phyloP scores from a whole-genome alignment of 1,284 basidiomycete species.

The Tylopilus orsonianus region DNA sequence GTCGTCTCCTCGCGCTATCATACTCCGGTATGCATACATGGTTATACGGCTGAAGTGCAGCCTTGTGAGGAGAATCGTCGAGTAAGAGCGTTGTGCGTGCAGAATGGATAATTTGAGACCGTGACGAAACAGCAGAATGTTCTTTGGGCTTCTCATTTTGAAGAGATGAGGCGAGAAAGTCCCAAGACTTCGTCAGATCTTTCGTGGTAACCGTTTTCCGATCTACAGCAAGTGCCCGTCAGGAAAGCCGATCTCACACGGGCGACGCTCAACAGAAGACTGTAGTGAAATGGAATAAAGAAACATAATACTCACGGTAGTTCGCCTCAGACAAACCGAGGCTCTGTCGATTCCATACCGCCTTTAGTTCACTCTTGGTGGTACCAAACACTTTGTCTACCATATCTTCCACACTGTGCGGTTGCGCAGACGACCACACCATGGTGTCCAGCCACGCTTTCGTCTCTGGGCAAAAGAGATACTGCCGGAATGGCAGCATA shows the following conservation, averaged over 20 bases:
- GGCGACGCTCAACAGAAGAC: not conserved
- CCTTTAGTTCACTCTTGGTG: slow-evolving; percentile 46
- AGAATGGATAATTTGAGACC: slow-evolving; percentile 43
- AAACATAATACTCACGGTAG: slow-evolving; percentile 52
- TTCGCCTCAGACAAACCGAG: slow-evolving; percentile 57
- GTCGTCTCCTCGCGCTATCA: slow-evolving; percentile 41
- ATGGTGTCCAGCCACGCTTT: slow-evolving; percentile 71
- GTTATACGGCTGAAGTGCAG: slow-evolving; percentile 76
- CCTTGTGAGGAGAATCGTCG: slow-evolving; percentile 81
- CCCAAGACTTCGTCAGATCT: slow-evolving; percentile 76
- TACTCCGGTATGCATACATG: slow-evolving; percentile 78
- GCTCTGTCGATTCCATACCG: slow-evolving; percentile 79
- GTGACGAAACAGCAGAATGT: slow-evolving; percentile 1
- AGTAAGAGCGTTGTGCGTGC: slow-evolving; percentile 73
- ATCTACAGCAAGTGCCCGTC: slow-evolving; percentile 37
- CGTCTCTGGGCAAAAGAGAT: slow-evolving; percentile 58
- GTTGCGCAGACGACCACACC: slow-evolving; percentile 87
- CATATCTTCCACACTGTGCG: slow-evolving; percentile 76
- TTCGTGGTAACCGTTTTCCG: slow-evolving; percentile 73
- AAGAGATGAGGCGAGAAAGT: slow-evolving; percentile 17
- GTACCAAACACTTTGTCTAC: slow-evolving; percentile 55
- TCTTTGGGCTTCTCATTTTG: not conserved
- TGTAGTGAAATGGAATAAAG: not conserved
- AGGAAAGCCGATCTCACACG: slow-evolving; percentile 2
- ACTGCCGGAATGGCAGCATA: slow-evolving; percentile 61